phyloP scores from a whole-genome alignment of 176 grass and related monocot species.

The Coix lacrymajobi region DNA sequence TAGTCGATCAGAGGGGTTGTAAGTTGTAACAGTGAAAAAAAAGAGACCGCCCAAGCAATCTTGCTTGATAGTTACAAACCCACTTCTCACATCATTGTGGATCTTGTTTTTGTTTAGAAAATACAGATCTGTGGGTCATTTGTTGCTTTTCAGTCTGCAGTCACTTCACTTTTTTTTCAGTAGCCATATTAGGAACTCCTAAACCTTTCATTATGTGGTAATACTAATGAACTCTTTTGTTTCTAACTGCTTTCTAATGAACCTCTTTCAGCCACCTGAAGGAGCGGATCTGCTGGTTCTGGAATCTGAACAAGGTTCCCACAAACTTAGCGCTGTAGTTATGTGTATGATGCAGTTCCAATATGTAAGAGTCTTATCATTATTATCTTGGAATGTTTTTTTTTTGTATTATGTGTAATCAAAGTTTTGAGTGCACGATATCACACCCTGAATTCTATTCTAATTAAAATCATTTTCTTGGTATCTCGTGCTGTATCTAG shows the following conservation, averaged over 20 bases:
- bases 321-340: background rate
- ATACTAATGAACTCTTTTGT: background rate
- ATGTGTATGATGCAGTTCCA: background rate
- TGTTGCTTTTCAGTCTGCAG: background rate
- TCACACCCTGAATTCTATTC: background rate
- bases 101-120: too few species aligned
- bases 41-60: background rate
- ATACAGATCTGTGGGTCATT: background rate
- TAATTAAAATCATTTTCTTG: background rate
- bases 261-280: constrained; percentile 38
- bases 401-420: background rate
- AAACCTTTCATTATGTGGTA: background rate
- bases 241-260: background rate
- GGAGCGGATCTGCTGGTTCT: background rate
- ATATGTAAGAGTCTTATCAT: background rate
- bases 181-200: background rate
- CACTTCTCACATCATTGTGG: background rate
- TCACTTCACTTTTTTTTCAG: background rate
- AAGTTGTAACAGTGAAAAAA: background rate
- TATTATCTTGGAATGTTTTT: background rate
- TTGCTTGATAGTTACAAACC: background rate
- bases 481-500: background rate
- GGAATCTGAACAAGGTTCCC: background rate
- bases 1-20: background rate
- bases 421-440: background rate